These are phyloP conservation scores for Spiraea crenata DNA, from an alignment of 331 rosid species.

Conservation along the genomic window DNA sequence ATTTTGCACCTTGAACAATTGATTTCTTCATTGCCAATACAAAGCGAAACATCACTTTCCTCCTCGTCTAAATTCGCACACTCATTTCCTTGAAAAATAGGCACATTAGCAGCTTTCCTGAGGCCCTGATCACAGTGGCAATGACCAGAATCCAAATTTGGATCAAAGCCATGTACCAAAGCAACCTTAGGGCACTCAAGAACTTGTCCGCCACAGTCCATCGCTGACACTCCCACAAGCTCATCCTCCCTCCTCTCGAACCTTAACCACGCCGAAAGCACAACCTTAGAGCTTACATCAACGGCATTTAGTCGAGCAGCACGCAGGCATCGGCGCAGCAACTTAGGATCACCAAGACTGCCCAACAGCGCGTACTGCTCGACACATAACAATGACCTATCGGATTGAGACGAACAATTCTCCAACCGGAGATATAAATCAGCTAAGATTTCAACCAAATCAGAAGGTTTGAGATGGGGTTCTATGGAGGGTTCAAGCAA, in stretches of 20 bases:
- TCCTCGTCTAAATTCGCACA: conserved; percentile 29
- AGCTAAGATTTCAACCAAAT: conserved; percentile 51
- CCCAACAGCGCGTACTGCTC: conserved; percentile 66
- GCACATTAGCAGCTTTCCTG: conserved; percentile 22
- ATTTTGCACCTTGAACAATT: conserved; percentile 52
- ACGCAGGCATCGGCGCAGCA: conserved; percentile 64
- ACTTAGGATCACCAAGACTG: conserved; percentile 61
- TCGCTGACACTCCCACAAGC: conserved; percentile 48
- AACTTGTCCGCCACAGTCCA: conserved; percentile 64
- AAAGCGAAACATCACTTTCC: conserved; percentile 58
- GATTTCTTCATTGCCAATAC: conserved; percentile 56
- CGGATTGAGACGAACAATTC: conserved; percentile 38
- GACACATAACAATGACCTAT: conserved; percentile 44
- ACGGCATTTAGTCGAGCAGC: conserved; percentile 57
- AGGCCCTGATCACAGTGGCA: conserved; percentile 52
- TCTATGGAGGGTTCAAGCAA: conserved; percentile 66
- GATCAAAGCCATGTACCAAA: conserved; percentile 48
- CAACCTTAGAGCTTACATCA: conserved; percentile 66
- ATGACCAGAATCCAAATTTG: conserved; percentile 30
- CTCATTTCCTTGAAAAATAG: conserved; percentile 20
- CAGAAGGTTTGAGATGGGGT: conserved; percentile 56
- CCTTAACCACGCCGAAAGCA: conserved; percentile 74
- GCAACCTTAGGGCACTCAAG: conserved; percentile 77
- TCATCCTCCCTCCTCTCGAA: conserved; percentile 82
- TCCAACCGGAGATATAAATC: conserved; percentile 55